These are phyloP conservation scores for Achaetomium macrosporum DNA, from an alignment of 2,329 filamentous ascomycete species.

Conservation along the genomic window DNA sequence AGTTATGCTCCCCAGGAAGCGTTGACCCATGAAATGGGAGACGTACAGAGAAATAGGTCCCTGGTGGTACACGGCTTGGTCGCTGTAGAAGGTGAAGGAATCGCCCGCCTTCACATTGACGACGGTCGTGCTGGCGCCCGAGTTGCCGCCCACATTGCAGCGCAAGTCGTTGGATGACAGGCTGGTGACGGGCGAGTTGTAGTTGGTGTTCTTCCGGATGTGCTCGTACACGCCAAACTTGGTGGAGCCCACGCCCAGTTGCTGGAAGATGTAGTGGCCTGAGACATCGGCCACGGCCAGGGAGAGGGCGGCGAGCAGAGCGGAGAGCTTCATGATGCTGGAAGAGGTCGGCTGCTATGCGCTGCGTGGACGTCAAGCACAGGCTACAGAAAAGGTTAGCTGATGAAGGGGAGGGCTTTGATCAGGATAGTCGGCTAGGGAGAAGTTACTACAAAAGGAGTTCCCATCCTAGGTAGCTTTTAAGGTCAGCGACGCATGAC, in stretches of 20 bases:
- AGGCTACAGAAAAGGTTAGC: background rate
- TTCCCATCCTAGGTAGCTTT: too few species aligned
- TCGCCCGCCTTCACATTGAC: constrained; percentile 34
- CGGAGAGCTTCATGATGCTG: constrained; percentile 28
- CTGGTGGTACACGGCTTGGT: constrained; percentile 39
- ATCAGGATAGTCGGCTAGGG: too few species aligned
- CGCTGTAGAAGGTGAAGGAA: constrained; percentile 35
- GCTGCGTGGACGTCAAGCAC: too few species aligned
- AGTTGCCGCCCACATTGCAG: constrained; percentile 36
- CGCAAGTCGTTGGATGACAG: constrained; percentile 35
- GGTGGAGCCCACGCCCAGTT: constrained; percentile 30
- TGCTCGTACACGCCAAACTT: constrained; percentile 34
- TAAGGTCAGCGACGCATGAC: too few species aligned
- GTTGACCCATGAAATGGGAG: too few species aligned
- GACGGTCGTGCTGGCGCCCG: constrained; percentile 31
- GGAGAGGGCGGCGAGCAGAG: constrained; percentile 28
- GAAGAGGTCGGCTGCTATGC: background rate
- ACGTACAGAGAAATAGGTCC: constrained; percentile 35
- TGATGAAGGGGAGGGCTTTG: too few species aligned
- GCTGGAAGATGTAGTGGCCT: constrained; percentile 39
- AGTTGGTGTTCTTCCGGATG: constrained; percentile 43
- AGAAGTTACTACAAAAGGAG: too few species aligned
- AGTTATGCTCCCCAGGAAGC: too few species aligned
- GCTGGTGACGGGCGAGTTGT: constrained; percentile 42
- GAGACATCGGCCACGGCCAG: constrained; percentile 31